Base-by-base conservation (phyloP, 129 eudicot species). In the Heracleum sosnowskyi region DNA sequence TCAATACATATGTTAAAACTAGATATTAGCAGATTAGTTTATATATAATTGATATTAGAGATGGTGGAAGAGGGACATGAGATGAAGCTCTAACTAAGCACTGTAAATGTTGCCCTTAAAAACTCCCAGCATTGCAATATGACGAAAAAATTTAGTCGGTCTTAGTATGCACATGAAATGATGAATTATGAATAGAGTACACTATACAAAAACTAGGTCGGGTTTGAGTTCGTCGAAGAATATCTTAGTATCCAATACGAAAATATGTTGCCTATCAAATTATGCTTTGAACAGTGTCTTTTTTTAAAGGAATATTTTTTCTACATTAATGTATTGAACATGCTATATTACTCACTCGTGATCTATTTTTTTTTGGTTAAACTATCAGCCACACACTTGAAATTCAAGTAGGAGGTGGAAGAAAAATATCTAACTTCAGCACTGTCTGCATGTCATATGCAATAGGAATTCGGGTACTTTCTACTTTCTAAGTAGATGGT, bases 391-490 rank as follows among this genome's bases (percentile, higher is more conserved):
- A 41, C 73, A 85, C 91, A 69, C 97, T 95, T 84, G 97, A 91
- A 83, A 82, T 95, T 79, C 97, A 95, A 87, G 79, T 95, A 76
- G 98, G 98, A 35, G 98, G 98, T 76, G 98, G 98, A 74, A 88
- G 98, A 81, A 95, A 87, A 83, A 86, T 95, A 80, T 95, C 98
- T 69, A 81, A 90, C 26, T 90, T 91, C 78, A 92, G 97, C 83
- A 86, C 90, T 4, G 87, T 91, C 22, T 88, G 94, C 76, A 90
- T 95, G 98, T 20, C 92, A 79, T 95, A 90, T 81, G 77, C 98
- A 63, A 84, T 94, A 17, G 97, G 98, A 71, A 87, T 86, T 81
- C 93, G 86, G 98, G 98, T 91, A 88, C 73, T 24, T 73, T 40
- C 76, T n/a, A 12, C 47, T 1, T 44, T 12, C 3, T 11, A 44